Base-by-base conservation (phyloP, 495 filamentous ascomycete species). In the Cetradonia linearis region DNA sequence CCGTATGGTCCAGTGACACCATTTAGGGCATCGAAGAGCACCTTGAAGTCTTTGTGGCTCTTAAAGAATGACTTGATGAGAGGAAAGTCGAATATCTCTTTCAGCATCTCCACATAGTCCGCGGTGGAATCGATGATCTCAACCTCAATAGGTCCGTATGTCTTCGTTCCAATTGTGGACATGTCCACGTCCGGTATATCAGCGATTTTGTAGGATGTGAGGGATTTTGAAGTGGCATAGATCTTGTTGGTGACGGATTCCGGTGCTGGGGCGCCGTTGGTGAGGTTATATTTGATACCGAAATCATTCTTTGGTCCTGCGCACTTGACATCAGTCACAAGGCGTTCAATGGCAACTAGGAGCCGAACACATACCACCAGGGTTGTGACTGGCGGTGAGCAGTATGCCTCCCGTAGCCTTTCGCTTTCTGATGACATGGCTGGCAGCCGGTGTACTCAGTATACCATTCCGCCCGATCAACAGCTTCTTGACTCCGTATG, bases 401-500 rank as follows among this genome's bases (percentile, higher is more conserved):
- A 98, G 78, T 60, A 98, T 97, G 68, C 93, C 93, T 69, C 93
- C 93, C 44, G 93, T 98, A 36, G 94, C 93, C 70, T 90, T 86
- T 63, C 87, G 81, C 76, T 91, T 89, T 64, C 94, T 83, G 67
- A 98, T 98, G 64, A 98, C 75, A 73, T 98, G 91, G 71, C 88
- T 94, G 62, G 94, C 90, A 59, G 93, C 94, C 3, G 93, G 93
- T 40, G 93, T 98, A 68, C 89, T 95, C 66, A 98, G 77, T 70
- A 98, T 96, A 72, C 93, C 93, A 76, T 94, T 77, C 75, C 96
- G 92, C 40, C 93, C 93, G 71, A 98, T 85, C 67, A 97, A 72
- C 20, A 98, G 82, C 84, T 97, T 98, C 87, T 95, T 96, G 68
- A 97, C 93, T 59, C 93, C 94, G 70, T 97, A 98, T 63, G 91